phyloP scores from a whole-genome alignment of 148 eudicot genomes.

The Camellia japonica region DNA sequence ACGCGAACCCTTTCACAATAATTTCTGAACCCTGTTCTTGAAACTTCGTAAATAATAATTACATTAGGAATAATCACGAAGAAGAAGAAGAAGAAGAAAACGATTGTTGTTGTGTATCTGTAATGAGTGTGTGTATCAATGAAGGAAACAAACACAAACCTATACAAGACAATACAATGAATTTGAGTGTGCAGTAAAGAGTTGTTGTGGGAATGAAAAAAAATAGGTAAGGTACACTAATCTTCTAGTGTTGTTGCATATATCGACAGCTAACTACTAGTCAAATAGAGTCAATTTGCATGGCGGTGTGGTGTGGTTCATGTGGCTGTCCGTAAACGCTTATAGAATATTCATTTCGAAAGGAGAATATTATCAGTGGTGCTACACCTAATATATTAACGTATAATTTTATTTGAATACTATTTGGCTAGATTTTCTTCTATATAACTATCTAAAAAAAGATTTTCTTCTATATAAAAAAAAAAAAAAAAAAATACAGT shows the following conservation, averaged over 20 bases:
- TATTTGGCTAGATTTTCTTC: too few relatives aligned
- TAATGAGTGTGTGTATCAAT: too few relatives aligned
- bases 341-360: constrained; percentile 8
- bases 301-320: background rate
- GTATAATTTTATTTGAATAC: too few relatives aligned
- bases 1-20: background rate
- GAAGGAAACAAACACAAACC: too few relatives aligned
- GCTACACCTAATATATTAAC: background rate
- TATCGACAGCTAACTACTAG: background rate
- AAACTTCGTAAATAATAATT: background rate
- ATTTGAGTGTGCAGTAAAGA: background rate
- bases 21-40: background rate
- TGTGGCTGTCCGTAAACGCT: background rate
- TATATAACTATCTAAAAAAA: too few relatives aligned
- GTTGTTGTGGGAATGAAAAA: too few relatives aligned
- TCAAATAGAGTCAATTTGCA: background rate
- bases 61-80: background rate
- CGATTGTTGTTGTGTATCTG: too few relatives aligned
- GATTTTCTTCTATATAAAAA: too few relatives aligned
- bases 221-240: too few relatives aligned
- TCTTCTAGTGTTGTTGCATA: too few relatives aligned
- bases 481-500: too few relatives aligned
- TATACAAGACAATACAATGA: background rate
- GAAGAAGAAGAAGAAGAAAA: too few relatives aligned
- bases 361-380: background rate